Base-by-base conservation (phyloP, 495 filamentous ascomycete genomes). In the Aspergillus diversus region DNA sequence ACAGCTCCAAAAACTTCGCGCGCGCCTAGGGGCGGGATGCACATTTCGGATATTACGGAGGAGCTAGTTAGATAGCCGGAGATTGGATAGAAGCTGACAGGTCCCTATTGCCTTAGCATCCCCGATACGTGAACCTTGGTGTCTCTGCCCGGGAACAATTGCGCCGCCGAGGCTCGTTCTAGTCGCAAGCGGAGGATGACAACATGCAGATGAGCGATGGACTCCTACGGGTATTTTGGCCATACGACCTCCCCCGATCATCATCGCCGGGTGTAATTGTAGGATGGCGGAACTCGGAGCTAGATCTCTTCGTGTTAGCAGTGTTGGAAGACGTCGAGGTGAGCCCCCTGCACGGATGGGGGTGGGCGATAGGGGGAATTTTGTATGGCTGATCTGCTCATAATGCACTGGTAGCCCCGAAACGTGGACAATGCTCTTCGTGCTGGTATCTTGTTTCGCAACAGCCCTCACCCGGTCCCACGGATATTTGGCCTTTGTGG, bases 171-270 rank as follows among this genome's bases (percentile, higher is more conserved):
- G 95, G 95, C 63, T 98, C 95, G 62, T 98, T 98, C 81, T 99
- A 86, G 82, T 47, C 64, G 64, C 63, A 59, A 67, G 71, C 78
- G 81, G 81, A 88, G 86, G 88, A 93, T 92, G 89, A 86, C 89
- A 92, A 84, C 81, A 96, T 91, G 86, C 80, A 86, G 74, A 82
- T 81, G 78, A 78, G 81, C 64, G 90, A 97, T 92, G 91, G 91
- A 67, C 81, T 98, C 82, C 90, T 98, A 86, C 90, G 95, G 75
- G 86, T 99, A 80, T 98, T 99, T 77, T 99, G 95, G 95, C 95
- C 95, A 64, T 89, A 89, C 63, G 93, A 98, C 80, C 86, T 91
- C 42, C 81, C 88, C 31, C 85, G 88, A 71, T 89, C 84, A 27
- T 87, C 87, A 56, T 78, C 82, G 21, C 84, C 89, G 37, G 96